A percentile compares a stretch with the other conserved stretches of the same genome.
Conservation (phyloP, 495 filamentous ascomycete genomes). For the Tuber microsphaerosporum region DNA sequence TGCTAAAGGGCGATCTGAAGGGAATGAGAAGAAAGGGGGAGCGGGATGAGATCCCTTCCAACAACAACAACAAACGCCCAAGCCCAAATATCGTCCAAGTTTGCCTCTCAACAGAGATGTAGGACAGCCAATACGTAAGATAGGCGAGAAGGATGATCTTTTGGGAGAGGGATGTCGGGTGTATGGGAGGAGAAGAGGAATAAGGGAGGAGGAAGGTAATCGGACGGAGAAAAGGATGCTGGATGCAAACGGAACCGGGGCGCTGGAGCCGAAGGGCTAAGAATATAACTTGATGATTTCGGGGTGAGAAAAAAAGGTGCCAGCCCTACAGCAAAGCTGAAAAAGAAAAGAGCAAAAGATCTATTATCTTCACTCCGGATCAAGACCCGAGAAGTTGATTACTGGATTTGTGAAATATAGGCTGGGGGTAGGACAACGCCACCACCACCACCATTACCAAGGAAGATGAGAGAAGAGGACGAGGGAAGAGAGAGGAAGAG, state of each 20-base stretch:
- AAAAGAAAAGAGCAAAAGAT: neutral
- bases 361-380: neutral
- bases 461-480: neutral
- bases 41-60: neutral
- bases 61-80: neutral
- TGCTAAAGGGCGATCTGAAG: neutral
- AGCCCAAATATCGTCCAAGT: neutral
- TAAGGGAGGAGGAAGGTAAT: neutral
- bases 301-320: neutral
- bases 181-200: neutral
- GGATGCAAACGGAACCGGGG: neutral
- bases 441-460: neutral
- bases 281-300: neutral
- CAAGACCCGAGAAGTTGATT: neutral
- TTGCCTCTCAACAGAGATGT: neutral
- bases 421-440: neutral
- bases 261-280: neutral
- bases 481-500: conserved; percentile 11
- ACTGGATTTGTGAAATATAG: neutral
- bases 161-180: neutral
- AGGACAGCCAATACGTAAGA: neutral
- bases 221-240: neutral
- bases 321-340: neutral
- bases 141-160: neutral
- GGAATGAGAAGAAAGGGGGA: neutral